phyloP scores from a whole-genome alignment of 2,329 filamentous ascomycete species.

The Corinectria fuckeliana region DNA sequence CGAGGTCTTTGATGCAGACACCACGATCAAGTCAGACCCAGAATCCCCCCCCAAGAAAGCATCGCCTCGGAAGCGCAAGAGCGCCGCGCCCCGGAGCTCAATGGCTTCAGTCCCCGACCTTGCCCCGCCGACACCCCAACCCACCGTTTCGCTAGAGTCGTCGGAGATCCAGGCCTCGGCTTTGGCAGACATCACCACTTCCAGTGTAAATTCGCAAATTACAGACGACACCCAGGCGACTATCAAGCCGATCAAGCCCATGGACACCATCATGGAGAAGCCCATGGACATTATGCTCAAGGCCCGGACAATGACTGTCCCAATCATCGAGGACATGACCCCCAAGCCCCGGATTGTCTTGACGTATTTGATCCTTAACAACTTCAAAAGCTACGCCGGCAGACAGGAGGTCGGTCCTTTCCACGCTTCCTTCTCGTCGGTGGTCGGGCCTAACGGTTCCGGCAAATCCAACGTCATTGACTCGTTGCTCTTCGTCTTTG shows the following conservation, averaged over 20 bases:
- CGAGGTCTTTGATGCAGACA: constrained; percentile 44
- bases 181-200: constrained; percentile 75
- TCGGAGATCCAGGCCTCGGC: constrained; percentile 61
- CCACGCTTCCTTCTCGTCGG: constrained; percentile 95
- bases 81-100: constrained; percentile 51
- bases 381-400: constrained; percentile 99
- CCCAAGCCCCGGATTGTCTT: constrained; percentile 91
- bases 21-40: constrained; percentile 42
- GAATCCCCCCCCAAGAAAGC: constrained; percentile 47
- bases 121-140: constrained; percentile 53
- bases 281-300: constrained; percentile 95
- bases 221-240: constrained; percentile 46
- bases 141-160: constrained; percentile 63
- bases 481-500: constrained; percentile 97
- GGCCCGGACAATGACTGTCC: constrained; percentile 73
- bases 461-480: constrained; percentile 99
- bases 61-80: constrained; percentile 73
- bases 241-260: constrained; percentile 75
- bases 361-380: constrained; percentile 87
- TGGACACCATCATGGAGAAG: constrained; percentile 80
- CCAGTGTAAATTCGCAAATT: constrained; percentile 60
- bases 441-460: constrained; percentile 96
- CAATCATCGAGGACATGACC: constrained; percentile 74
- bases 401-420: constrained; percentile 95
- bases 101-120: constrained; percentile 50